Evolutionary conservation across 2,329 filamentous ascomycete genomes (phyloP), one percentile per base, ranked within the genome.

Genomic region (Neofusicoccum parvum): DNA sequence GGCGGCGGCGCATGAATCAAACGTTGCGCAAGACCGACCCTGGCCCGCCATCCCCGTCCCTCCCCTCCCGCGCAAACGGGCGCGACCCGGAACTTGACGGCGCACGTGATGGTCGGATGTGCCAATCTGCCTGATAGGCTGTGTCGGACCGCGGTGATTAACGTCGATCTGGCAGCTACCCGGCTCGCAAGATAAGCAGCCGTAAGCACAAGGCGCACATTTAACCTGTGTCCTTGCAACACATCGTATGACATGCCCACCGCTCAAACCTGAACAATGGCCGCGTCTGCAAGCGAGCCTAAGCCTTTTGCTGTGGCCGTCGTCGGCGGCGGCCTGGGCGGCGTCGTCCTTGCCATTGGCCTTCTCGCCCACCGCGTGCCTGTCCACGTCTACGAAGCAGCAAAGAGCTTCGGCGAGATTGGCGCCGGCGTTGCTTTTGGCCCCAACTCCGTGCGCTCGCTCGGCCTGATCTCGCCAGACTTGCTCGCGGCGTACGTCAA

Each of bases 371-470:
- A 72, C 34, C 43, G 49, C n/a, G 65, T 75, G 50, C 67, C 69
- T 14, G 53, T 71, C 46, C 70, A 70, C 27, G 71, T 76, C 56
- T 75, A 73, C 67, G 73, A 76, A 56, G 65, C 71, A 12, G 72
- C 72, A 12, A 17, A 66, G 0, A 60, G 23, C 2, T 74, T 75
- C 53, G 69, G 70, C 3, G 69, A 72, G 49, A 72, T 74, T 34
- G 73, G 74, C 20, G 73, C 73, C 4, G 74, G 73, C 3, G 68
- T 76, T n/a, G 66, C 69, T 14, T 73, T 75, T 48, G 70, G 70
- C 1, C 65, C 69, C 11, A 75, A 75, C 58, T 62, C 73, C 9
- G 67, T 69, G 4, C 65, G 67, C 27, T 72, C 74, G 1, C 66
- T 74, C 10, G 64, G 68, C 1, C 65, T 75, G 10, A 70, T 74